Evolutionary conservation across 1,284 basidiomycete genomes (phyloP).

Genomic region (Rhodotorula sp.): DNA sequence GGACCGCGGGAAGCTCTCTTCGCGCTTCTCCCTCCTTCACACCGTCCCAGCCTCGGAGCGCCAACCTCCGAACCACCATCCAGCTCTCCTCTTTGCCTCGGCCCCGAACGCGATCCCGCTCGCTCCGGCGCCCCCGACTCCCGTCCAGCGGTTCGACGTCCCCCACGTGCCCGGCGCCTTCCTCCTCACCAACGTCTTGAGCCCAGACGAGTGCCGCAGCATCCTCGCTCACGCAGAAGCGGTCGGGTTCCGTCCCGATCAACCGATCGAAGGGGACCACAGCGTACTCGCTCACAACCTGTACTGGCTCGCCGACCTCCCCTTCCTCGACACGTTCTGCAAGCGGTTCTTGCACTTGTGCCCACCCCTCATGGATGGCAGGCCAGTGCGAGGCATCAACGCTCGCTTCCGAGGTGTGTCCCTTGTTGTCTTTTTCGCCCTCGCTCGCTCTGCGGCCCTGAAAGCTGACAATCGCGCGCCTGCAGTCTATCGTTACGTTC

Average conservation of each 20-base stretch:
- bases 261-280: constrained; percentile 53
- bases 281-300: constrained; percentile 56
- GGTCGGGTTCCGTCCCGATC: constrained; percentile 57
- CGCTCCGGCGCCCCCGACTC: constrained; percentile 5
- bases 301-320: constrained; percentile 57
- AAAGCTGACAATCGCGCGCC: constrained; percentile 2
- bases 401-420: constrained; percentile 54
- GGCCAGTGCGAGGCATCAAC: constrained; percentile 57
- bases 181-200: constrained; percentile 56
- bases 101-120: constrained; percentile 53
- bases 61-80: constrained; percentile 56
- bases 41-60: constrained; percentile 52
- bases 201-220: constrained; percentile 54
- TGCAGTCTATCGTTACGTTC: constrained; percentile 38
- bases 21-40: constrained; percentile 40
- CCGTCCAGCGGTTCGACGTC: constrained; percentile 48
- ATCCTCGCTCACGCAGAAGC: constrained; percentile 55
- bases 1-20: constrained; percentile 11
- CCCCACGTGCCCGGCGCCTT: constrained; percentile 55
- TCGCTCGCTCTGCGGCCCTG: no score
- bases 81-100: constrained; percentile 55
- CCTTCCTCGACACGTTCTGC: constrained; percentile 55
- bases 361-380: constrained; percentile 52
- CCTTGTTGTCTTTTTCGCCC: no score
- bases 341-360: constrained; percentile 53